A percentile compares a stretch with the other conserved stretches of the same genome.
Evolutionary conservation across 2,329 filamentous ascomycete genomes (phyloP).

Genomic region (Stylonectria norvegica): DNA sequence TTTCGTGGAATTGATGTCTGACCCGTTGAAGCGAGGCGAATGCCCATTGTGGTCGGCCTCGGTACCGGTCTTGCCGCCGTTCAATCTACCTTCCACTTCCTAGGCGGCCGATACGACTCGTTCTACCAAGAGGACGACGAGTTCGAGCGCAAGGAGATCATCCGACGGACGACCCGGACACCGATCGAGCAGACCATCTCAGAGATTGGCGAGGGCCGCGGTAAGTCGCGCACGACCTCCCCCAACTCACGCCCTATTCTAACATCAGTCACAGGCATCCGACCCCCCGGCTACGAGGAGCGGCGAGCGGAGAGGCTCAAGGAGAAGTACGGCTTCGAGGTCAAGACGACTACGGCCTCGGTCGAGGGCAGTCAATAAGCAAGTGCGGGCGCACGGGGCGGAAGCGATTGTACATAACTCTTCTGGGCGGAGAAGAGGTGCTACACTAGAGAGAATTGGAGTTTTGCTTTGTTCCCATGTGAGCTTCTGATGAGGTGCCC

Average conservation of each 20-base stretch:
- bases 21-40: constrained; percentile 42
- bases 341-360: constrained; percentile 61
- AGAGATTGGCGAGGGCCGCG: constrained; percentile 82
- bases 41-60: constrained; percentile 68
- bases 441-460: constrained; percentile 42
- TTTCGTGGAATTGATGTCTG: constrained; percentile 8
- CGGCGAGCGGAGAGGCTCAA: constrained; percentile 76
- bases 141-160: constrained; percentile 69
- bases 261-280: constrained; percentile 59
- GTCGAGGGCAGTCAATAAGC: constrained; percentile 42
- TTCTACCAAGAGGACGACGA: constrained; percentile 60
- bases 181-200: constrained; percentile 76
- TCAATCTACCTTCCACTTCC: constrained; percentile 65
- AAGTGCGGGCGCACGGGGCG: constrained; percentile 23
- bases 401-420: constrained; percentile 36
- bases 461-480: constrained; percentile 32
- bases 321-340: constrained; percentile 84
- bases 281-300: constrained; percentile 79
- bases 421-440: constrained; percentile 34
- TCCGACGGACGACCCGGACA: constrained; percentile 70
- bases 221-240: constrained; percentile 45
- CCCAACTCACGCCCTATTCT: constrained; percentile 5
- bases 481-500: constrained; percentile 25
- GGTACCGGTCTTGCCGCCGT: constrained; percentile 54
- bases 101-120: constrained; percentile 56